These are phyloP conservation scores for Amyloporia xantha DNA, from an alignment of 768 basidiomycete species.

Conservation along the genomic window DNA sequence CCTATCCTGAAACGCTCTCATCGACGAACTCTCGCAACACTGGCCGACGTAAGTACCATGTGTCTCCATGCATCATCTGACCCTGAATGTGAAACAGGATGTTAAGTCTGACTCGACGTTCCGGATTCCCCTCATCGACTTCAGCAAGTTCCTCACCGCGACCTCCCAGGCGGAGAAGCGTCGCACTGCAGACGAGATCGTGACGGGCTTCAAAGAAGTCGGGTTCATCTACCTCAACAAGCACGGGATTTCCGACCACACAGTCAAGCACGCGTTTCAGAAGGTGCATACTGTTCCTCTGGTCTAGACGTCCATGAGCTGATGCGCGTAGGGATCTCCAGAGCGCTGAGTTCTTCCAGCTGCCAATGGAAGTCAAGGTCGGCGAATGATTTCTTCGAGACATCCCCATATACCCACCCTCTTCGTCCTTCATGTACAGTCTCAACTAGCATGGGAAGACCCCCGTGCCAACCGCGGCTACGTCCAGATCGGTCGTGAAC, in stretches of 20 bases:
- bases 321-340: conserved; percentile 20
- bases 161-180: conserved; percentile 49
- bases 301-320: too few species aligned
- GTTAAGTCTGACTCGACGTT: conserved; percentile 11
- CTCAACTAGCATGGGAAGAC: conserved; percentile 72
- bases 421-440: too few species aligned
- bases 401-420: too few species aligned
- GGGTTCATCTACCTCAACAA: conserved; percentile 76
- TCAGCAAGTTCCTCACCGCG: conserved; percentile 55
- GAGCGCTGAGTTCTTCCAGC: conserved; percentile 71
- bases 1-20: background rate
- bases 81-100: conserved; percentile 2
- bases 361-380: conserved; percentile 60
- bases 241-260: conserved; percentile 59
- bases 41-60: conserved; percentile 2
- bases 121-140: conserved; percentile 72
- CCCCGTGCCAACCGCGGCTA: conserved; percentile 84
- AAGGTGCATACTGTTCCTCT: conserved; percentile 39
- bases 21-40: conserved; percentile 1
- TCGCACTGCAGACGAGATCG: conserved; percentile 58
- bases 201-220: conserved; percentile 71
- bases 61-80: background rate
- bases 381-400: background rate
- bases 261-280: conserved; percentile 52
- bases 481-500: conserved; percentile 74